Evolutionary conservation across 495 filamentous ascomycete genomes (phyloP).

Genomic region (Hypoxylon subgilvum): DNA sequence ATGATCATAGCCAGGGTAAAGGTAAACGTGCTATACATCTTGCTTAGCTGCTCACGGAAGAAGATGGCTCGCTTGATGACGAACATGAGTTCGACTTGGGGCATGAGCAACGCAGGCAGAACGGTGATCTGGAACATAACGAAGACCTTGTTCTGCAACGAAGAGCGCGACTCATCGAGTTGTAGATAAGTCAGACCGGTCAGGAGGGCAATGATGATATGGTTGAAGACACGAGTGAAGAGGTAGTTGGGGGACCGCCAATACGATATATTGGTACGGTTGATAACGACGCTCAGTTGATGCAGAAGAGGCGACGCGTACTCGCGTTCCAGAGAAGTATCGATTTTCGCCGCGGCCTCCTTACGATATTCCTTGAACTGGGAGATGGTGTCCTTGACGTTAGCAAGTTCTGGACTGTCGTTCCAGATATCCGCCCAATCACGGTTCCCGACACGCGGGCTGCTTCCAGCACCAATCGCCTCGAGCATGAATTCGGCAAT

Average conservation of each 20-base stretch:
- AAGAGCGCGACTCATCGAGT: slow-evolving; percentile 69
- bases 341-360: slow-evolving; percentile 50
- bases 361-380: slow-evolving; percentile 67
- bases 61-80: slow-evolving; percentile 75
- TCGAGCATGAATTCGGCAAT: slow-evolving; percentile 90
- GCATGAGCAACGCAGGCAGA: slow-evolving; percentile 75
- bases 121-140: slow-evolving; percentile 83
- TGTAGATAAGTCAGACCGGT: slow-evolving; percentile 76
- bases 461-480: slow-evolving; percentile 77
- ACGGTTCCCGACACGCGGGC: slow-evolving; percentile 71
- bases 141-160: slow-evolving; percentile 80
- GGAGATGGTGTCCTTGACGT: slow-evolving; percentile 68
- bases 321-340: slow-evolving; percentile 62
- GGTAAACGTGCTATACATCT: slow-evolving; percentile 76
- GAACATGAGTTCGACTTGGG: slow-evolving; percentile 77
- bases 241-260: slow-evolving; percentile 74
- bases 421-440: slow-evolving; percentile 85
- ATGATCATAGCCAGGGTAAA: slow-evolving; percentile 74
- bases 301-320: slow-evolving; percentile 76
- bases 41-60: slow-evolving; percentile 78
- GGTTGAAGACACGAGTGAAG: slow-evolving; percentile 79
- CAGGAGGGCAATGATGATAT: slow-evolving; percentile 72
- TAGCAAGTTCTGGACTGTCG: slow-evolving; percentile 70
- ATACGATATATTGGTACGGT: slow-evolving; percentile 68
- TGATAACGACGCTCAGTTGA: slow-evolving; percentile 70